These are phyloP conservation scores for Talaromyces sp. DNA, from an alignment of 2,329 filamentous ascomycete species.

Conservation along the genomic window DNA sequence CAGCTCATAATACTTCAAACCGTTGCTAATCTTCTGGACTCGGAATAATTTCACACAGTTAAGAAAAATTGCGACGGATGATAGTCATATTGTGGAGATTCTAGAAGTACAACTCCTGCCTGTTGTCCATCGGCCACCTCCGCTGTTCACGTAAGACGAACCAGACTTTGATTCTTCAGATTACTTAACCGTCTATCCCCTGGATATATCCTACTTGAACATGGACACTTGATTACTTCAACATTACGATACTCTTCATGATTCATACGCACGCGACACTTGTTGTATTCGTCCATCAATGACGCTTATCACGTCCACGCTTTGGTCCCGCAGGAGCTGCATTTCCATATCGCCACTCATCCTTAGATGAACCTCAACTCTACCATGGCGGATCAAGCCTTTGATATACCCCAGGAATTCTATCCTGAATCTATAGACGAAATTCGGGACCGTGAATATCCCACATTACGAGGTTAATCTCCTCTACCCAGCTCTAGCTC, in stretches of 20 bases:
- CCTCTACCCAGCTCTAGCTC: not conserved
- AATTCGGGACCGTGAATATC: slow-evolving; percentile 49
- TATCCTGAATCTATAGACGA: slow-evolving; percentile 44
- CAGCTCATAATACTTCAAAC: not conserved
- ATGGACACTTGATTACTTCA: not conserved
- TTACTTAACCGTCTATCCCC: not conserved
- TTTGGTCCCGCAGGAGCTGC: not conserved
- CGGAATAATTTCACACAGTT: not conserved
- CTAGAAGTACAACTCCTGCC: not conserved
- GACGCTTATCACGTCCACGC: not conserved
- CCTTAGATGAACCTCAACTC: not conserved
- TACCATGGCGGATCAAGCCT: slow-evolving; percentile 8
- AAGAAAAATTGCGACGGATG: not conserved
- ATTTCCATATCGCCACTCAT: slow-evolving; percentile 16
- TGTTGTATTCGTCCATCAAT: not conserved
- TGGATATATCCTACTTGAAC: not conserved
- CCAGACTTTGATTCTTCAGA: not conserved
- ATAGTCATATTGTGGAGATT: not conserved
- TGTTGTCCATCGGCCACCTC: slow-evolving; percentile 8
- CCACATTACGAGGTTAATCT: slow-evolving; percentile 38
- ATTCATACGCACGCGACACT: not conserved
- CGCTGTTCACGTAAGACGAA: not conserved
- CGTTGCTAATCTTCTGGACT: not conserved
- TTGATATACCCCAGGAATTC: slow-evolving; percentile 32
- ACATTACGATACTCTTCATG: not conserved